Conservation (phyloP, 108 stramenopile species). For the Fragilaria crotonensis region DNA sequence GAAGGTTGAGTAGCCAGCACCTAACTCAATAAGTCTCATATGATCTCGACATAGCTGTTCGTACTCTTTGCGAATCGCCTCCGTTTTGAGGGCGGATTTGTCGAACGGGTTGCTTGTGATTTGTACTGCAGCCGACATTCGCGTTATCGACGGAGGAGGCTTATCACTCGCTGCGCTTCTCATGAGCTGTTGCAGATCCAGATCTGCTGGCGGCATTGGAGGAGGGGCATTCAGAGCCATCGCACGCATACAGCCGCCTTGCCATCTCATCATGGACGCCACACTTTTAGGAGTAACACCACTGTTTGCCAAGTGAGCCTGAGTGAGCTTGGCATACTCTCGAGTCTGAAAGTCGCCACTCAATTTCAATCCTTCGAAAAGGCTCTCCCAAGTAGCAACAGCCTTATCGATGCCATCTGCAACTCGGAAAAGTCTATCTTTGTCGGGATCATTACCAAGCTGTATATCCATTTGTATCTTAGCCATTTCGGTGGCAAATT, state of each 20-base stretch:
- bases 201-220: conserved; percentile 32
- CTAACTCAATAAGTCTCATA: conserved; percentile 25
- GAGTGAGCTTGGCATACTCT: conserved; percentile 33
- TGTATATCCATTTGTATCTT: conserved; percentile 24
- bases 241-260: conserved; percentile 26
- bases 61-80: conserved; percentile 37
- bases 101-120: conserved; percentile 23
- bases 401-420: conserved; percentile 25
- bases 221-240: conserved; percentile 30
- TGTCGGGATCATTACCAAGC: conserved; percentile 24
- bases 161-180: conserved; percentile 9
- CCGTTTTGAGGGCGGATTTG: conserved; percentile 21
- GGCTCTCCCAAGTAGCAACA: conserved; percentile 30
- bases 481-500: conserved; percentile 23
- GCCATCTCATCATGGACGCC: conserved; percentile 32
- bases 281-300: conserved; percentile 11
- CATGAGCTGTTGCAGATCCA: conserved; percentile 27
- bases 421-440: conserved; percentile 17
- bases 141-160: conserved; percentile 21
- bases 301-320: conserved; percentile 30
- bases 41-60: conserved; percentile 30
- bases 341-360: conserved; percentile 31
- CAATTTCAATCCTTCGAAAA: conserved; percentile 11
- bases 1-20: conserved; percentile 23
- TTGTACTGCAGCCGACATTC: conserved; percentile 21